Percentiles rank a stretch among this genome's conserved stretches.
Conservation (phyloP, 768 basidiomycete species). For the Nevesoporus exiguus region DNA sequence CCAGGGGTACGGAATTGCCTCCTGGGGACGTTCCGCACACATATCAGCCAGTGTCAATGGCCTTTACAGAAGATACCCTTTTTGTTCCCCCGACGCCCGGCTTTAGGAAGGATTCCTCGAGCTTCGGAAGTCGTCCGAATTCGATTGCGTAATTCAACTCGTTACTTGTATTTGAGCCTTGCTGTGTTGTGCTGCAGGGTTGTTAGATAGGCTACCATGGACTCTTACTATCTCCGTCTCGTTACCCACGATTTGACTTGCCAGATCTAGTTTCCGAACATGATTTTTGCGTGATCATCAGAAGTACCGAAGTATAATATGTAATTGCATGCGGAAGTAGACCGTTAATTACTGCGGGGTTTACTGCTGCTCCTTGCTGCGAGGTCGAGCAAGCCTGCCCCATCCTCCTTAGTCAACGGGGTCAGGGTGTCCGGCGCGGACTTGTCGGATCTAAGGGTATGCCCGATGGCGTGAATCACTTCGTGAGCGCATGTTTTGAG, state of each 20-base stretch:
- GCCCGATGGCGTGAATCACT: slow-evolving; percentile 11
- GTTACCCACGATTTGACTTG: not conserved
- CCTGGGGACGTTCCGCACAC: slow-evolving; percentile 41
- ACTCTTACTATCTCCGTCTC: slow-evolving; percentile 3
- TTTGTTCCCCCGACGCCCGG: slow-evolving; percentile 56
- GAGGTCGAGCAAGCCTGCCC: slow-evolving; percentile 30
- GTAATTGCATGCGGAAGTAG: slow-evolving; percentile 7
- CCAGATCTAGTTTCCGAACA: slow-evolving; percentile 10
- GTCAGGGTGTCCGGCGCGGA: slow-evolving; percentile 24
- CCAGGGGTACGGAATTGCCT: slow-evolving; percentile 38
- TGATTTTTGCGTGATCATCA: not conserved
- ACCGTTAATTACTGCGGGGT: slow-evolving; percentile 20
- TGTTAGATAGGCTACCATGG: not conserved
- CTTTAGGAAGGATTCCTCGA: slow-evolving; percentile 40
- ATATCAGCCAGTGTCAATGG: slow-evolving; percentile 71
- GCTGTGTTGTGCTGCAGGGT: slow-evolving; percentile 2
- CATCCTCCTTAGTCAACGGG: slow-evolving; percentile 25
- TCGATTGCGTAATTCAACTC: slow-evolving; percentile 35
- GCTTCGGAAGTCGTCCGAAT: slow-evolving; percentile 39
- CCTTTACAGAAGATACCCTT: slow-evolving; percentile 44
- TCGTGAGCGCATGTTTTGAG: slow-evolving; percentile 20
- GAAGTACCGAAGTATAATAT: not conserved
- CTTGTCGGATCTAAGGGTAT: slow-evolving; percentile 19
- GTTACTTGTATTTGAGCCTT: not conserved
- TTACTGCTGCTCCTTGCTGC: slow-evolving; percentile 26